phyloP scores from a whole-genome alignment of 768 basidiomycete genomes.

The Termitomyces sp. region DNA sequence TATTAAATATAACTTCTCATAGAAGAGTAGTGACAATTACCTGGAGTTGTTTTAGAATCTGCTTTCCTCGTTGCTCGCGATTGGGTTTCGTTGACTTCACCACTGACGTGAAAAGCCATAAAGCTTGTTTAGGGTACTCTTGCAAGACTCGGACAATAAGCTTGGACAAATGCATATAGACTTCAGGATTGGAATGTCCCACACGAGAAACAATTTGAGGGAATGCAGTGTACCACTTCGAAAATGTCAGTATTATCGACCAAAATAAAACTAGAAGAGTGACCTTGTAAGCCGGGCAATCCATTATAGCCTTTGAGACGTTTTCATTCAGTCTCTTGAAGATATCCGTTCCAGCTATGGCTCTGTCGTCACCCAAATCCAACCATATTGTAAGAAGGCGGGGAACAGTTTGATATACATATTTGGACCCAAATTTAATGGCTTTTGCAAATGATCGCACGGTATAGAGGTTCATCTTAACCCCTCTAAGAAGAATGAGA shows the following conservation, averaged over 20 bases:
- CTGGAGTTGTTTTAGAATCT: slow-evolving; percentile 51
- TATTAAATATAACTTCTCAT: neutral
- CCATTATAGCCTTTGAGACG: slow-evolving; percentile 49
- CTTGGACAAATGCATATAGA: slow-evolving; percentile 51
- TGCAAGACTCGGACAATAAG: slow-evolving; percentile 73
- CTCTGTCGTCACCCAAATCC: slow-evolving; percentile 69
- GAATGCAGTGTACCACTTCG: slow-evolving; percentile 91
- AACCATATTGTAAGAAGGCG: slow-evolving; percentile 93
- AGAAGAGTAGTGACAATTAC: slow-evolving; percentile 29
- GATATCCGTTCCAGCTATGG: slow-evolving; percentile 22
- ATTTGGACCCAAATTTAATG: slow-evolving; percentile 83
- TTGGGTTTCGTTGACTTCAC: slow-evolving; percentile 72
- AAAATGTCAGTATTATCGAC: neutral
- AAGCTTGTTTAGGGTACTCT: slow-evolving; percentile 82
- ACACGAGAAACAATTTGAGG: slow-evolving; percentile 96
- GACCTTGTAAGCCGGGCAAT: slow-evolving; percentile 75
- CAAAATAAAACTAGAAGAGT: neutral
- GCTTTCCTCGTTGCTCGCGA: slow-evolving; percentile 53
- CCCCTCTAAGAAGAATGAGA: slow-evolving; percentile 34
- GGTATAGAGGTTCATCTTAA: slow-evolving; percentile 61
- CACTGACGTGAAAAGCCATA: slow-evolving; percentile 91
- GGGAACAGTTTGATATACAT: slow-evolving; percentile 92
- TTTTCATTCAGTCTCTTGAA: slow-evolving; percentile 53
- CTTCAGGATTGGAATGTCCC: slow-evolving; percentile 59
- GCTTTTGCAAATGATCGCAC: slow-evolving; percentile 65